phyloP scores from a whole-genome alignment of 1,284 basidiomycete genomes.

The Boletus mariae region DNA sequence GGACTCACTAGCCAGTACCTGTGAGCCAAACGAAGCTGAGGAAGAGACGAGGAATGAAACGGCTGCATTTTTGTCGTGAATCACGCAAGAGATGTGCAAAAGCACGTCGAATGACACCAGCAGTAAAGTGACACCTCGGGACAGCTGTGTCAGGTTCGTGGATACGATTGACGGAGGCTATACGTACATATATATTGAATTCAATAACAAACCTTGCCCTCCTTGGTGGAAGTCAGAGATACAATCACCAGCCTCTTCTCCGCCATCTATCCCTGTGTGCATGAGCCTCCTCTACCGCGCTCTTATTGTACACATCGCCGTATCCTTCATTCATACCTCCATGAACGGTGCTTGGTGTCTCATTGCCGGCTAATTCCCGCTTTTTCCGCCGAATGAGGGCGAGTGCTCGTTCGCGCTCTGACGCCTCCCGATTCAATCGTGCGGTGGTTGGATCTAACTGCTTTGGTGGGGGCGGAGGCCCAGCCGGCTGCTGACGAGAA shows the following conservation, averaged over 20 bases:
- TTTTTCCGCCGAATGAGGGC: conserved; percentile 64
- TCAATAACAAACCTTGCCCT: not conserved
- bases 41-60: not conserved
- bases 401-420: conserved; percentile 67
- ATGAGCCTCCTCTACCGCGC: conserved; percentile 70
- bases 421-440: conserved; percentile 64
- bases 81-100: not conserved
- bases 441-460: conserved; percentile 45
- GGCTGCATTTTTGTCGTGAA: not conserved
- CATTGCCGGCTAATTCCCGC: conserved; percentile 56
- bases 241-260: conserved; percentile 11
- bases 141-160: not conserved
- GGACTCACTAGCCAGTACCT: not conserved
- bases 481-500: conserved; percentile 18
- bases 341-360: conserved; percentile 66
- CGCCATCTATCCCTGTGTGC: conserved; percentile 26
- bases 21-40: not conserved
- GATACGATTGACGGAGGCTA: not conserved
- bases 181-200: not conserved
- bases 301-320: conserved; percentile 65
- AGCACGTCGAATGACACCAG: not conserved
- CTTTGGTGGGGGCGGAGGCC: conserved; percentile 8
- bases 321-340: conserved; percentile 54
- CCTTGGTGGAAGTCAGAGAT: not conserved
- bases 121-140: not conserved